Evolutionary conservation across 2,329 filamentous ascomycete genomes (phyloP).

Genomic region (Trichophyton simii): DNA sequence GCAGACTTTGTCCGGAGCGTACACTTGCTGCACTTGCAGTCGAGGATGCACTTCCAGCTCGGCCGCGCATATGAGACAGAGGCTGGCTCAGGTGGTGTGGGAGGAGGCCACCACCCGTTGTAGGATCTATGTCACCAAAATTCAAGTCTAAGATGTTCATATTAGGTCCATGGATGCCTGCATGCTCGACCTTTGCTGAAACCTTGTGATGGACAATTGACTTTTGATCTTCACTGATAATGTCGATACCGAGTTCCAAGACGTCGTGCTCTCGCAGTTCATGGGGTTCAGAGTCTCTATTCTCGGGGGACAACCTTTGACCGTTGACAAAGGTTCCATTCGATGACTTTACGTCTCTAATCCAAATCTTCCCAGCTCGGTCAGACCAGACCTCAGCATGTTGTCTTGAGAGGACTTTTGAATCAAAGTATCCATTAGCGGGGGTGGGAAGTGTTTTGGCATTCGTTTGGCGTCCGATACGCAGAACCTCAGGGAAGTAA

Average conservation of each 20-base stretch:
- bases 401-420: conserved; percentile 89
- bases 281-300: conserved; percentile 89
- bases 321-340: conserved; percentile 98
- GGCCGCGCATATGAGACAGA: conserved; percentile 53
- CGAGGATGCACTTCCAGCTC: conserved; percentile 55
- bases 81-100: conserved; percentile 55
- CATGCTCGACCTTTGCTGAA: conserved; percentile 89
- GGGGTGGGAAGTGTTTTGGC: conserved; percentile 87
- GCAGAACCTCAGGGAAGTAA: conserved; percentile 81
- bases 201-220: conserved; percentile 98
- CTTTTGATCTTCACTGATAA: conserved; percentile 96
- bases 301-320: conserved; percentile 77
- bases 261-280: conserved; percentile 86
- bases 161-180: conserved; percentile 60
- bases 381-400: conserved; percentile 94
- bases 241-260: conserved; percentile 91
- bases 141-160: conserved; percentile 71
- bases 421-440: conserved; percentile 91
- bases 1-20: conserved; percentile 42
- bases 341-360: conserved; percentile 93
- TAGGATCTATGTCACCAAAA: conserved; percentile 79
- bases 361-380: conserved; percentile 77
- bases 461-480: conserved; percentile 93
- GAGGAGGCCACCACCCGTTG: conserved; percentile 58
- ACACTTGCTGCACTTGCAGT: conserved; percentile 53